Evolutionary conservation across 371 early-diverging fungal species (phyloP), one percentile per base, ranked within the genome.

Genomic region (Rhizopus arrhizus): DNA sequence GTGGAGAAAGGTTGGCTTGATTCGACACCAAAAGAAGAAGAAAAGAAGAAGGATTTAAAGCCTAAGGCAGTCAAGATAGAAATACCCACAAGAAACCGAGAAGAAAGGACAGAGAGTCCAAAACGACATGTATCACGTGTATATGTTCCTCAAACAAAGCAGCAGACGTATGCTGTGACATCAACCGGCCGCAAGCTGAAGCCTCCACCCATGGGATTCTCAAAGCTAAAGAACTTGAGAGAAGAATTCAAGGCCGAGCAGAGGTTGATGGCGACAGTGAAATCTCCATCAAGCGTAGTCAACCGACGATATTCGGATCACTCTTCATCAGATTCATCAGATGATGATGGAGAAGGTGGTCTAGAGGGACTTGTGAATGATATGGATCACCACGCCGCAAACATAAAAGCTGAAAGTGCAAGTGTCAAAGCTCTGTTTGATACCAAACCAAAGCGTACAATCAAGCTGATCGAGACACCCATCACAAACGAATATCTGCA

Each of bases 191-290:
- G 77, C 2, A 71, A 70, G 28, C 51, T 80, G 8, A 61, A 57
- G 34, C 73, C 69, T 5, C 80, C 80, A 2, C 49, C 75, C 10
- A 76, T 76, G 73, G 80, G 80, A 10, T 76, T 76, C 40, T 70
- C 78, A 2, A 76, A 74, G 32, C 47, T 79, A 22, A 61, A 68
- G 33, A 65, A 56, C 6, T 15, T 80, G 41, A 51, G 75, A 12
- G 70, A 71, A 35, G 77, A 77, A 43, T 67, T 68, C 49, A 51
- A 53, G 12, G 74, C 75, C 2, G 75, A 75, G 36, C 71, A 67
- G 6, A 62, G 70, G 5, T 31, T 78, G 16, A 58, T 64, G 43
- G 73, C 73, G 0, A 66, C 79, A 28, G 65, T 66, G 1, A 69
- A 72, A 58, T 72, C 79, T 0, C 75, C 79, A n/a, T 78, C 79